Percentiles rank a stretch among this genome's conserved stretches.
Conservation (phyloP, 306 rosid species). For the Inga laurina region DNA sequence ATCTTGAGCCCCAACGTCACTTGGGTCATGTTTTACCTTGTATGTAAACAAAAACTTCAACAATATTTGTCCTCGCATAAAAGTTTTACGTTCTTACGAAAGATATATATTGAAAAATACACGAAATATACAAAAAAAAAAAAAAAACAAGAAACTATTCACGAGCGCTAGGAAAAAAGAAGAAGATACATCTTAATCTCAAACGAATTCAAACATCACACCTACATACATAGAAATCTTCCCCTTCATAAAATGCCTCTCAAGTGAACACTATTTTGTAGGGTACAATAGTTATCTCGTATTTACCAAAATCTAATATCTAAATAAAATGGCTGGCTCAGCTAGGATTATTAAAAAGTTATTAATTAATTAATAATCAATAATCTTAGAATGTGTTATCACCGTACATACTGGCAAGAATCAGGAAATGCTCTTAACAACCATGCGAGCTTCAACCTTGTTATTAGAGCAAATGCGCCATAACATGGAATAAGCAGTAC, state of each 20-base stretch:
- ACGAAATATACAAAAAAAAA: not conserved
- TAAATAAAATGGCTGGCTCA: constrained; percentile 18
- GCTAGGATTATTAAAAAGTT: not conserved
- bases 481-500: constrained; percentile 81
- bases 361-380: not conserved
- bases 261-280: not conserved
- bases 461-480: constrained; percentile 49
- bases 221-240: not conserved
- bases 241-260: not conserved
- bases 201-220: not conserved
- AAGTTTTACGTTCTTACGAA: not conserved
- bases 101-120: not conserved
- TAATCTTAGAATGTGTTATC: constrained; percentile 20
- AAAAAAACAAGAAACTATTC: not conserved
- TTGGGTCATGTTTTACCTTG: not conserved
- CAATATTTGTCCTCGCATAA: not conserved
- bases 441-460: constrained; percentile 51
- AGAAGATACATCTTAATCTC: not conserved
- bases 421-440: constrained; percentile 60
- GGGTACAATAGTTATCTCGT: not conserved
- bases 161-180: not conserved
- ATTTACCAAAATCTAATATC: constrained; percentile 14
- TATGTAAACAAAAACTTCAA: not conserved
- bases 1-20: not conserved
- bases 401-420: constrained; percentile 43